Percentiles rank a stretch among this genome's conserved stretches.
These are phyloP conservation scores for Chloranthus sessilifolius DNA, from an alignment of 164 flowering plant genomes.

Conservation along the genomic window DNA sequence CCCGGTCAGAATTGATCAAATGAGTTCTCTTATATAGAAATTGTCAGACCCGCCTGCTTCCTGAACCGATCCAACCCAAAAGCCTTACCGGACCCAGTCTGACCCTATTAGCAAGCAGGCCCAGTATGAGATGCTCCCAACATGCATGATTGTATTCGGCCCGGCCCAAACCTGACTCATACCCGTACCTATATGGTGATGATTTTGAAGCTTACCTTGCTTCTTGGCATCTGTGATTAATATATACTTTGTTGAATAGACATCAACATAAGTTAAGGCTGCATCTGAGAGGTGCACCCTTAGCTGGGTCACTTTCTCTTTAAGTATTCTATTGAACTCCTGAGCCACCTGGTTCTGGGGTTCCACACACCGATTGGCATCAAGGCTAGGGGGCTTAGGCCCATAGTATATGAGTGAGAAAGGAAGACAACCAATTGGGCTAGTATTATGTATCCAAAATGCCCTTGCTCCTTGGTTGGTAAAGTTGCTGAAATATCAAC, in stretches of 20 bases:
- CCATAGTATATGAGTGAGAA: constrained; percentile 25
- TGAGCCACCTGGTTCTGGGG: constrained; percentile 51
- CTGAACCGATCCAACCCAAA: too few species aligned
- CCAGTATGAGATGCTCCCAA: too few species aligned
- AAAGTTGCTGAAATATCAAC: constrained; percentile 36
- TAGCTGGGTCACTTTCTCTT: constrained; percentile 31
- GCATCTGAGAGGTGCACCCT: constrained; percentile 34
- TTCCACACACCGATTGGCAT: constrained; percentile 49
- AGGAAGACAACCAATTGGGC: constrained; percentile 76
- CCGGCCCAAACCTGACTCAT: too few species aligned
- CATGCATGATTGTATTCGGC: too few species aligned
- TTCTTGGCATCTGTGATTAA: constrained; percentile 40
- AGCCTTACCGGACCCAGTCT: too few species aligned
- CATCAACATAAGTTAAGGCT: constrained; percentile 50
- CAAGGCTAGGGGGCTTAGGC: constrained; percentile 29
- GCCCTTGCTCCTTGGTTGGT: constrained; percentile 54
- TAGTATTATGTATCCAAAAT: constrained; percentile 81
- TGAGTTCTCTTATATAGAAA: too few species aligned
- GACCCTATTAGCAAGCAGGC: too few species aligned
- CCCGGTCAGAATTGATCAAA: too few species aligned
- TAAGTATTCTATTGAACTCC: constrained; percentile 59
- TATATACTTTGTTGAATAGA: constrained; percentile 52
- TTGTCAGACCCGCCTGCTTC: too few species aligned
- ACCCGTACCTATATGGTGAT: too few species aligned
- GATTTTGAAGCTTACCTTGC: constrained; percentile 50